Evolutionary conservation across 441 rosid species (phyloP).

Genomic region (Aquilaria agallochum): DNA sequence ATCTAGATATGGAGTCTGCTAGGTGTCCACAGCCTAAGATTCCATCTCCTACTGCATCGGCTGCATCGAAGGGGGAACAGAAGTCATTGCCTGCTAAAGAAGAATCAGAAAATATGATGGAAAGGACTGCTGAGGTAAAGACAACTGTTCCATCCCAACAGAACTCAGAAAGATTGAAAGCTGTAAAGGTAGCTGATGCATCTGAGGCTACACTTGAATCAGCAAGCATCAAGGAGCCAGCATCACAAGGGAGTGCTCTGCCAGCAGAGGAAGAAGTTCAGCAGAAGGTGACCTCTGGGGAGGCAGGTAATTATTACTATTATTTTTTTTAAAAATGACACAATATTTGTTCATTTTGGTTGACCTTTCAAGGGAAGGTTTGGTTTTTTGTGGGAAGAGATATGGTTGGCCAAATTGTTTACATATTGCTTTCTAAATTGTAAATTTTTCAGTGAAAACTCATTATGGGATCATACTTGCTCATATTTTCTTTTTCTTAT

Average conservation of each 20-base stretch:
- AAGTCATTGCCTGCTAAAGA: constrained; percentile 33
- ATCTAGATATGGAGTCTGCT: constrained; percentile 90
- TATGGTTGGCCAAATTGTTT: too few species aligned
- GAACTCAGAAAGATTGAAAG: constrained; percentile 42
- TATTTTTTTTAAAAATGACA: neutral
- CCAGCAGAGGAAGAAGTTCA: constrained; percentile 83
- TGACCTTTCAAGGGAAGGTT: too few species aligned
- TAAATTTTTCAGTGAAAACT: too few species aligned
- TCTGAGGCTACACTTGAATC: constrained; percentile 85
- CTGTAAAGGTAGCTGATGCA: constrained; percentile 44
- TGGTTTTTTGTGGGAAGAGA: too few species aligned
- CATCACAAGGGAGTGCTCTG: constrained; percentile 77
- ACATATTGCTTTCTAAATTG: too few species aligned
- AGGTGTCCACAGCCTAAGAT: constrained; percentile 71
- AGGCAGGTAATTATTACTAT: constrained; percentile 55
- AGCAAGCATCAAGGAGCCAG: constrained; percentile 63
- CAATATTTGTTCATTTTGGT: too few species aligned
- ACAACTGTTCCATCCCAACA: constrained; percentile 38
- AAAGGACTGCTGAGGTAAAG: constrained; percentile 35
- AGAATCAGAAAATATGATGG: constrained; percentile 37
- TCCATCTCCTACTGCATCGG: constrained; percentile 84
- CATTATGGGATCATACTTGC: too few species aligned
- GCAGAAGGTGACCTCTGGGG: constrained; percentile 75
- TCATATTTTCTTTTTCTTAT: too few species aligned
- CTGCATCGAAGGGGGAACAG: constrained; percentile 77